Evolutionary conservation across 2,329 filamentous ascomycete genomes (phyloP), one percentile per base, ranked within the genome.

Genomic region (Macrophomina tecta): DNA sequence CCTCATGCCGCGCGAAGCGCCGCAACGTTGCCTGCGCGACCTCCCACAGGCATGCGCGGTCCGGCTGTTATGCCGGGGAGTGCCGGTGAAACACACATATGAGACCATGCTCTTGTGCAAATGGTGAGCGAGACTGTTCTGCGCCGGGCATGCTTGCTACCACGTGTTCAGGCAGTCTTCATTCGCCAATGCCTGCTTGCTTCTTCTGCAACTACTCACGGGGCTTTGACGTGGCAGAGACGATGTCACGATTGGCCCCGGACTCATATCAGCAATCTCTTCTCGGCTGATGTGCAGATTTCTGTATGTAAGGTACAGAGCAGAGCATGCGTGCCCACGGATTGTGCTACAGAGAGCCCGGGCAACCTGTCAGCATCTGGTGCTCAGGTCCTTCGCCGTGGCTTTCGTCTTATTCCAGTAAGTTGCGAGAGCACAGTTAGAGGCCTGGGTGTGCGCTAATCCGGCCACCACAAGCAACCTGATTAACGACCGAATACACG

Each of bases 231-330:
- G 58, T 62, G 58, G 58, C 58, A 49, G 38, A 28, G 38, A 60
- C 4, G 14, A 32, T 49, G 42, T 36, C 45, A 62, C 58, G 28
- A 49, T 49, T 40, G 58, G 42, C 5, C n/a, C 58, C 23, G 49
- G 45, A 49, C n/a, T 38, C 46, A 30, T 40, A 62, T 62, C 42
- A 42, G 42, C 42, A 30, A 61, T 62, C 32, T 62, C 58, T 62
- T 49, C 18, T 23, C 18, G 30, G 45, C 55, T 45, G 55, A 32
- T 46, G 40, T 60, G 55, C 55, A 46, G 40, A 46, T 62, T 62
- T 46, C 32, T 49, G 58, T 62, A 62, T 62, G 58, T 62, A 62
- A 62, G 58, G 58, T 62, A 62, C 58, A 32, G 45, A 28, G 30
- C 16, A n/a, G 12, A 23, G 30, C 5, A 28, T 28, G 32, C 5